Percentiles rank a stretch among this genome's conserved stretches.
These are phyloP conservation scores for Bjerkandera adusta DNA, from an alignment of 1,284 basidiomycete genomes.

Conservation along the genomic window DNA sequence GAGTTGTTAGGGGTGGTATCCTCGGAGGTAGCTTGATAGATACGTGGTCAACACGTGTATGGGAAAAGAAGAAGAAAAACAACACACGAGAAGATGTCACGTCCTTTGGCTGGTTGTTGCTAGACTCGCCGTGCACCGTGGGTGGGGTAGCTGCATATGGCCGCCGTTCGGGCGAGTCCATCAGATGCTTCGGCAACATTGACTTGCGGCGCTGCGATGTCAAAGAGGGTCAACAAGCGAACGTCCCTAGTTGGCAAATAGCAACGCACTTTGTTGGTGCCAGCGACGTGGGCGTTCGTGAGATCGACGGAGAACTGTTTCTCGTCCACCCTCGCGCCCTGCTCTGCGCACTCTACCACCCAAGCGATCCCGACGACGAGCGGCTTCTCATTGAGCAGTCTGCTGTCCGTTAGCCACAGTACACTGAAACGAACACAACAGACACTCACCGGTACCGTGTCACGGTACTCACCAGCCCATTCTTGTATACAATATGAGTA, in stretches of 20 bases:
- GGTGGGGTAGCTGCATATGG: not conserved
- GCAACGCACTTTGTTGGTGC: conserved; percentile 57
- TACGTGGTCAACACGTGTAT: not conserved
- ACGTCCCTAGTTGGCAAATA: not conserved
- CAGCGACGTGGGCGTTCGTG: conserved; percentile 63
- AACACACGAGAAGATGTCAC: conserved; percentile 16
- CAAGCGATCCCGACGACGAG: conserved; percentile 86
- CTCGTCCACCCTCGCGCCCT: conserved; percentile 65
- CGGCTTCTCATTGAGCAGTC: conserved; percentile 65
- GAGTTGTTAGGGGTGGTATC: conserved; percentile 11
- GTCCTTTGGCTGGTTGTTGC: not conserved
- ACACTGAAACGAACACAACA: not conserved
- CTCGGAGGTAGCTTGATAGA: conserved; percentile 7
- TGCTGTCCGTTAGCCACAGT: conserved; percentile 21
- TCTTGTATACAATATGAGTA: conserved; percentile 92
- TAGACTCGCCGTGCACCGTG: not conserved
- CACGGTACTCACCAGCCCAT: conserved; percentile 77
- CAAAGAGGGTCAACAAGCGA: conserved; percentile 9
- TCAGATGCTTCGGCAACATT: conserved; percentile 60
- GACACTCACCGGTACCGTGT: conserved; percentile 64
- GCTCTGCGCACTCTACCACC: conserved; percentile 86
- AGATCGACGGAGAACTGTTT: conserved; percentile 67
- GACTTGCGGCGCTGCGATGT: conserved; percentile 49
- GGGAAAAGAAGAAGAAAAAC: not conserved
- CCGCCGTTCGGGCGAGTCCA: conserved; percentile 11